A percentile compares a stretch with the other conserved stretches of the same genome.
phyloP scores from a whole-genome alignment of 2,329 filamentous ascomycete genomes.

The Penicillium sp. region DNA sequence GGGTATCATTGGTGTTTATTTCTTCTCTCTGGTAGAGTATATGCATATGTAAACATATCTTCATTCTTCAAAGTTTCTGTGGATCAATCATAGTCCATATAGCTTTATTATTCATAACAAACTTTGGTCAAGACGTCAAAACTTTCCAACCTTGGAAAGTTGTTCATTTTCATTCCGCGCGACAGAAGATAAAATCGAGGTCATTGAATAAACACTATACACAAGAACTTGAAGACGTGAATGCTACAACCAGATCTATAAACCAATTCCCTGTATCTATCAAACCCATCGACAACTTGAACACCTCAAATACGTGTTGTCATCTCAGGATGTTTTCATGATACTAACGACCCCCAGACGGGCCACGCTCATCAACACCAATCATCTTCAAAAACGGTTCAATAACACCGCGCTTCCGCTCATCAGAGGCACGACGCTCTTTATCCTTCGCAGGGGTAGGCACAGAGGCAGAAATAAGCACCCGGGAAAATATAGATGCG shows the following conservation, averaged over 20 bases:
- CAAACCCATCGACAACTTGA: too few species aligned
- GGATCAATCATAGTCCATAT: too few species aligned
- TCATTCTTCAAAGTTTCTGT: neutral
- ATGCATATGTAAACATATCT: neutral
- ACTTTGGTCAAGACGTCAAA: too few species aligned
- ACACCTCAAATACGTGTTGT: too few species aligned
- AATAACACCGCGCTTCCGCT: slow-evolving; percentile 68
- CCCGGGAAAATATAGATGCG: slow-evolving; percentile 67
- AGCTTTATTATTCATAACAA: too few species aligned
- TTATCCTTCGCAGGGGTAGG: slow-evolving; percentile 54
- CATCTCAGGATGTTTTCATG: neutral
- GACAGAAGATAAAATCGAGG: too few species aligned
- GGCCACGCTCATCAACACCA: slow-evolving; percentile 38
- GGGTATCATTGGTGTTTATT: neutral
- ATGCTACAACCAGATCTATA: too few species aligned
- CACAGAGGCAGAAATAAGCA: slow-evolving; percentile 61
- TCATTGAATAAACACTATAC: too few species aligned
- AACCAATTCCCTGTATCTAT: too few species aligned
- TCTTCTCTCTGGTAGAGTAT: neutral
- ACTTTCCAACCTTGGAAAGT: too few species aligned
- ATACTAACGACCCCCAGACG: slow-evolving; percentile 33
- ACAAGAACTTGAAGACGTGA: too few species aligned
- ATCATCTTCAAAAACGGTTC: slow-evolving; percentile 68
- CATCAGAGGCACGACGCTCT: slow-evolving; percentile 64
- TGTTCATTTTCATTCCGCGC: too few species aligned